A percentile compares a stretch with the other conserved stretches of the same genome.
These are phyloP conservation scores for Monosporascus sp. DNA, from an alignment of 2,329 filamentous ascomycete species.

Conservation along the genomic window DNA sequence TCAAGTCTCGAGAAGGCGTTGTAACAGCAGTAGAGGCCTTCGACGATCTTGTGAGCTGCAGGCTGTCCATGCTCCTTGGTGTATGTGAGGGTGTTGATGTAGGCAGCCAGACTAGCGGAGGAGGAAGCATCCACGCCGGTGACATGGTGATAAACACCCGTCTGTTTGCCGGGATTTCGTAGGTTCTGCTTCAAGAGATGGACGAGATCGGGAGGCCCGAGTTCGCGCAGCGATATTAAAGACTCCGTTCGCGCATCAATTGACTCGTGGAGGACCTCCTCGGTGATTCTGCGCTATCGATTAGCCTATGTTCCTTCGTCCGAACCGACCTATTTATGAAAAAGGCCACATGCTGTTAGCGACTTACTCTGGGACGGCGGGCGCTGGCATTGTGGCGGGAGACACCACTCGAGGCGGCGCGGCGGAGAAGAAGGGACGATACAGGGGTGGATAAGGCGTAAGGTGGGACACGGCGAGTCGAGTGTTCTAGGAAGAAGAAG, in stretches of 20 bases:
- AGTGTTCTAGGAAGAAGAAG: too few relatives aligned
- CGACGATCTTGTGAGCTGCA: constrained; percentile 76
- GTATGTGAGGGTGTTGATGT: constrained; percentile 96
- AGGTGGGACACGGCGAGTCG: too few relatives aligned
- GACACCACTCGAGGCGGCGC: background rate
- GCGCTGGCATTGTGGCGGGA: constrained; percentile 25
- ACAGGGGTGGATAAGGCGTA: background rate
- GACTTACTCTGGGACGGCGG: constrained; percentile 29
- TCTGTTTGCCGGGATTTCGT: constrained; percentile 61
- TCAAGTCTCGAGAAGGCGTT: constrained; percentile 98
- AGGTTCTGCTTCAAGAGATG: constrained; percentile 78
- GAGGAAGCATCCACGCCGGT: constrained; percentile 96
- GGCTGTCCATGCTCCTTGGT: constrained; percentile 70
- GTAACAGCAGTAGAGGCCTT: constrained; percentile 96
- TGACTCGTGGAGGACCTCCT: constrained; percentile 86
- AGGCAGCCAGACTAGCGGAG: constrained; percentile 91
- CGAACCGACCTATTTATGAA: too few relatives aligned
- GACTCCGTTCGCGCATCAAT: constrained; percentile 91
- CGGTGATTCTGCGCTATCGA: constrained; percentile 65
- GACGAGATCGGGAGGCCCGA: constrained; percentile 92
- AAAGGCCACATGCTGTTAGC: too few relatives aligned
- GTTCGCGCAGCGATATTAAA: constrained; percentile 77
- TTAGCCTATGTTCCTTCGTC: background rate
- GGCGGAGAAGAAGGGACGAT: background rate
- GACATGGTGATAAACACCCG: constrained; percentile 95